phyloP scores from a whole-genome alignment of 148 eudicot genomes.

The Dysphania ambrosioides region DNA sequence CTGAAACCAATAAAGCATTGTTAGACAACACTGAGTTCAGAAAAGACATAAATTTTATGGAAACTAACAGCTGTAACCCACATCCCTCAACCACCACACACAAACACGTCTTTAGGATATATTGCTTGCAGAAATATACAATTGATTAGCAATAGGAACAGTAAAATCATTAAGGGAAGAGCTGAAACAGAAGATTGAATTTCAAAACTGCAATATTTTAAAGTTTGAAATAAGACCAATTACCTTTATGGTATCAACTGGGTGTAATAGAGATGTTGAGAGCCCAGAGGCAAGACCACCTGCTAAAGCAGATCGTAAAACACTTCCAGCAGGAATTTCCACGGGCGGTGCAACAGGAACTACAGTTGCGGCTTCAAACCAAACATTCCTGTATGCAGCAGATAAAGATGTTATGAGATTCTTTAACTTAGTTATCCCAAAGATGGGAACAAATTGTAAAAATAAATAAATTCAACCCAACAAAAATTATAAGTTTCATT shows the following conservation, averaged over 20 bases:
- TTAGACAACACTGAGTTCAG: slow-evolving; percentile 16
- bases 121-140: neutral
- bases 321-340: slow-evolving; percentile 74
- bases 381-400: slow-evolving; percentile 59
- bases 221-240: slow-evolving; percentile 15
- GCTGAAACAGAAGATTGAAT: neutral
- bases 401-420: neutral
- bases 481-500: neutral
- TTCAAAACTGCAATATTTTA: neutral
- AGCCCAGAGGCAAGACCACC: slow-evolving; percentile 93
- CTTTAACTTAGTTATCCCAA: neutral
- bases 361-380: slow-evolving; percentile 98
- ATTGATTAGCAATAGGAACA: neutral
- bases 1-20: slow-evolving; percentile 40
- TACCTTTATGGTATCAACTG: slow-evolving; percentile 86
- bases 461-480: no score
- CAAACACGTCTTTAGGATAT: neutral
- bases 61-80: neutral
- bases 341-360: slow-evolving; percentile 96
- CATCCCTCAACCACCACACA: no score
- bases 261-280: slow-evolving; percentile 82
- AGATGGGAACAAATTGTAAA: neutral
- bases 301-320: slow-evolving; percentile 79
- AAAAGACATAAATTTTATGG: neutral
- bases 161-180: neutral